Base-by-base conservation (phyloP, 352 stramenopile species). In the Poterioochromonas sp. region DNA sequence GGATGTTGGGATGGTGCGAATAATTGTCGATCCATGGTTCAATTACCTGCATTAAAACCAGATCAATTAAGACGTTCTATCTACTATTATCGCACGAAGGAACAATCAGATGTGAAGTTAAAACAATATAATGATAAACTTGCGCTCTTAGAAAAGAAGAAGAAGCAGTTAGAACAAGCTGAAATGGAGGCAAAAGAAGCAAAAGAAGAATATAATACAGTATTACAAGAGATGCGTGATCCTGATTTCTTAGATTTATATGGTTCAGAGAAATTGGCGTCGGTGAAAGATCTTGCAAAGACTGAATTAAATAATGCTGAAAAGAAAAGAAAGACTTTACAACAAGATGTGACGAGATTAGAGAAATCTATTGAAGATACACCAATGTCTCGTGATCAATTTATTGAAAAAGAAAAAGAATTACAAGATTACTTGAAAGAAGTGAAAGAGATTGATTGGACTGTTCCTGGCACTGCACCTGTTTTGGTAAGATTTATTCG, bases 41-140 rank as follows among this genome's bases (percentile, higher is more conserved):
- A 64, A 20, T 53, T 69, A 39, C 71, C 49, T 15, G 3, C 71
- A 34, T 34, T 78, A 12, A 78, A 78, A 69, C 43, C 41, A 32
- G 49, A 64, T 5, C 71, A 68, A 47, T 20, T 39, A 37, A 3
- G 71, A 53, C 41, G 71, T 44, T 2, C 41, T 63, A 22, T 78
- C 12, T 78, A 78, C 34, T 78, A 69, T 53, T 78, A 68, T 53
- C 41, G 47, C 8, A 78, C 71, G 35, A 69, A 69, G 26, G 71
- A 78, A 53, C 5, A 37, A 5, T 41, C 11, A 12, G 32, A 51
- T 39, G 11, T 54, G 15, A 44, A 53, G 22, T 39, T 78, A 34
- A 69, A 64, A 39, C 71, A 78, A 39, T 78, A 47, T 39, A 43
- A 78, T 39, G 54, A 64, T 39, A 78, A 78, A 39, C 1, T 35